Percentiles rank a stretch among this genome's conserved stretches.
These are phyloP conservation scores for Vanderwaltozyma verrucispora DNA, from an alignment of 805 yeast species.

Conservation along the genomic window DNA sequence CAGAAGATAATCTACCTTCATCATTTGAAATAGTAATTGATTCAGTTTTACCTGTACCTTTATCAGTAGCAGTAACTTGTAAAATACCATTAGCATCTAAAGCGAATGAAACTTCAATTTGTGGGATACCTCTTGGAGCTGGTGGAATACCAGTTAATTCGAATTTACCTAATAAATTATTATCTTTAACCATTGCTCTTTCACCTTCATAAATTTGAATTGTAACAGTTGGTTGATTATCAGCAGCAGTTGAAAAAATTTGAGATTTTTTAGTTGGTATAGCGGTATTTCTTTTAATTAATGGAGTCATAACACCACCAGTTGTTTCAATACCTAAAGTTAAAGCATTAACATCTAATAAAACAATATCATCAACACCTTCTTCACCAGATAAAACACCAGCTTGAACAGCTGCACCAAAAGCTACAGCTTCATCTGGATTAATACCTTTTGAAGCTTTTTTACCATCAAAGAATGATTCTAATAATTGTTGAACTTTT, in stretches of 20 bases:
- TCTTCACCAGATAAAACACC: constrained; percentile 96
- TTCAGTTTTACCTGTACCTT: constrained; percentile 89
- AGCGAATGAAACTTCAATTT: constrained; percentile 95
- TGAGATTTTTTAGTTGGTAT: constrained; percentile 94
- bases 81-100: constrained; percentile 96
- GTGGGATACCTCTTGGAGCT: constrained; percentile 98
- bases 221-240: constrained; percentile 90
- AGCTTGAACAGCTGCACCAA: constrained; percentile 99
- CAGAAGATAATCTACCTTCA: constrained; percentile 88
- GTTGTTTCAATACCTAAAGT: constrained; percentile 95
- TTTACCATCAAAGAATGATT: constrained; percentile 85
- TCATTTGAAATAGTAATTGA: constrained; percentile 88
- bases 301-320: constrained; percentile 95
- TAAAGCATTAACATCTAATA: constrained; percentile 88
- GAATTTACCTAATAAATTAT: constrained; percentile 92
- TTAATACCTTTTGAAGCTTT: constrained; percentile 95
- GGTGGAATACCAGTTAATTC: constrained; percentile 96
- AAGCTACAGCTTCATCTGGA: constrained; percentile 99
- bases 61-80: constrained; percentile 88
- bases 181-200: constrained; percentile 89
- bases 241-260: constrained; percentile 91
- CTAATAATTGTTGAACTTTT: constrained; percentile 89
- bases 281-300: constrained; percentile 89
- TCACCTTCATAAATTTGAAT: constrained; percentile 96
- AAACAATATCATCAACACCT: constrained; percentile 81